phyloP scores from a whole-genome alignment of 2,329 filamentous ascomycete species.

The Alternaria brassicicola region DNA sequence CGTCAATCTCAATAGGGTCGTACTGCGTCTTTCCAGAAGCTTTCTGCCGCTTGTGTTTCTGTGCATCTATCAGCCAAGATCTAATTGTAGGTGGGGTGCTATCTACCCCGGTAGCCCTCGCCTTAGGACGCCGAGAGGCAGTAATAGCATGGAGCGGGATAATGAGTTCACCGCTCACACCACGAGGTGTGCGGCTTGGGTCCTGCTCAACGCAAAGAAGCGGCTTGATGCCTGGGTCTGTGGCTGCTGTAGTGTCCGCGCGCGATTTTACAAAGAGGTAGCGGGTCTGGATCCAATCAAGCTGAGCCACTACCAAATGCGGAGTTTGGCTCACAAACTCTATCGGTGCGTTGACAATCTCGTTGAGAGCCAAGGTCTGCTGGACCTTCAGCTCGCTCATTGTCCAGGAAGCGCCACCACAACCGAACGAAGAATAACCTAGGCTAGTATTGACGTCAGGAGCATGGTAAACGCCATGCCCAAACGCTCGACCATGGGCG shows the following conservation, averaged over 20 bases:
- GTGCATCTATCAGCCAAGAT: slow-evolving; percentile 10
- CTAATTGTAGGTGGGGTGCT: neutral
- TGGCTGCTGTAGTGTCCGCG: neutral
- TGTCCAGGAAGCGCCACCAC: slow-evolving; percentile 61
- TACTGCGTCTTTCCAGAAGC: slow-evolving; percentile 34
- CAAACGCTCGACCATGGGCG: slow-evolving; percentile 71
- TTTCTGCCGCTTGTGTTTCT: slow-evolving; percentile 39
- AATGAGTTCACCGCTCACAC: slow-evolving; percentile 49
- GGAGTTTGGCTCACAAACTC: slow-evolving; percentile 64
- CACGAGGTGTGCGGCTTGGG: slow-evolving; percentile 50
- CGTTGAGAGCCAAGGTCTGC: slow-evolving; percentile 75
- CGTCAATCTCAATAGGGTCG: slow-evolving; percentile 48
- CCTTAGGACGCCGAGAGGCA: slow-evolving; percentile 50
- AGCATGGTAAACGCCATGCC: slow-evolving; percentile 84
- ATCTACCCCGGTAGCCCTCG: slow-evolving; percentile 23
- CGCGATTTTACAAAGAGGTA: slow-evolving; percentile 71
- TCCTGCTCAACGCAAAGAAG: slow-evolving; percentile 49
- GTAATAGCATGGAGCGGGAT: slow-evolving; percentile 61
- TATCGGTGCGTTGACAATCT: slow-evolving; percentile 76
- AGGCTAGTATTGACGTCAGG: slow-evolving; percentile 62
- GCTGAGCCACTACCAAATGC: slow-evolving; percentile 73
- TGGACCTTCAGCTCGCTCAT: slow-evolving; percentile 67
- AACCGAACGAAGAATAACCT: slow-evolving; percentile 51
- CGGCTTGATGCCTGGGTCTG: slow-evolving; percentile 26
- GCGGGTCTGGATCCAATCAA: slow-evolving; percentile 88